These are phyloP conservation scores for Aspergillus versicolor DNA, from an alignment of 2,329 filamentous ascomycete genomes.

Conservation along the genomic window DNA sequence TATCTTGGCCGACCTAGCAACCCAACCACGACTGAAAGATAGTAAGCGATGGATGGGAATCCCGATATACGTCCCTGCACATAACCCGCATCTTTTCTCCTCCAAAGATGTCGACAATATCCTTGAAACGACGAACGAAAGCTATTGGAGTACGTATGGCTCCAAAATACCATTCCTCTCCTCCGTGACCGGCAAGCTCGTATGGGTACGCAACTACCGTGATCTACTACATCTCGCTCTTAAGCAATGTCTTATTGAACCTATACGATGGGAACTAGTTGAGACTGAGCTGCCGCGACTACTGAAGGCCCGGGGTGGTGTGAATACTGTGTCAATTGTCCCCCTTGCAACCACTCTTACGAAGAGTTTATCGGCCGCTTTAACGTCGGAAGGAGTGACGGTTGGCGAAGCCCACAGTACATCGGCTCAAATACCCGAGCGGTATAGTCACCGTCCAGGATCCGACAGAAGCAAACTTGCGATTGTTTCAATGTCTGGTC, in stretches of 20 bases:
- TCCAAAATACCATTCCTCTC: slow-evolving; percentile 2
- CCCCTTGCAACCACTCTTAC: neutral
- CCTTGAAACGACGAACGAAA: neutral
- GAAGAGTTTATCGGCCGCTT: neutral
- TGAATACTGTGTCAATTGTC: neutral
- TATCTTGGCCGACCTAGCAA: neutral
- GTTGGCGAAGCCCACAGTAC: neutral
- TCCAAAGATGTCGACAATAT: neutral
- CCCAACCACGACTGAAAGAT: neutral
- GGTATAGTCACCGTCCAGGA: neutral
- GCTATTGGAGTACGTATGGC: neutral
- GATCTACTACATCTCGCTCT: slow-evolving; percentile 1
- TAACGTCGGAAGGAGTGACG: neutral
- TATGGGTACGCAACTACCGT: slow-evolving; percentile 1
- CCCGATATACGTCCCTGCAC: slow-evolving; percentile 5
- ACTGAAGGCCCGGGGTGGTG: neutral
- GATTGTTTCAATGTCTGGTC: slow-evolving; percentile 2
- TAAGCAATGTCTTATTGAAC: neutral
- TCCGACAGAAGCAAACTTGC: neutral
- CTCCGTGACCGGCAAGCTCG: neutral
- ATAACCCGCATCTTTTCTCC: neutral
- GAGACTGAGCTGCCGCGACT: neutral
- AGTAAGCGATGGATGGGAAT: slow-evolving; percentile 1
- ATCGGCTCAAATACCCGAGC: neutral
- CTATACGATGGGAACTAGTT: slow-evolving; percentile 1